Conservation (phyloP, 2,329 filamentous ascomycete species). For the Xylaria sp. region DNA sequence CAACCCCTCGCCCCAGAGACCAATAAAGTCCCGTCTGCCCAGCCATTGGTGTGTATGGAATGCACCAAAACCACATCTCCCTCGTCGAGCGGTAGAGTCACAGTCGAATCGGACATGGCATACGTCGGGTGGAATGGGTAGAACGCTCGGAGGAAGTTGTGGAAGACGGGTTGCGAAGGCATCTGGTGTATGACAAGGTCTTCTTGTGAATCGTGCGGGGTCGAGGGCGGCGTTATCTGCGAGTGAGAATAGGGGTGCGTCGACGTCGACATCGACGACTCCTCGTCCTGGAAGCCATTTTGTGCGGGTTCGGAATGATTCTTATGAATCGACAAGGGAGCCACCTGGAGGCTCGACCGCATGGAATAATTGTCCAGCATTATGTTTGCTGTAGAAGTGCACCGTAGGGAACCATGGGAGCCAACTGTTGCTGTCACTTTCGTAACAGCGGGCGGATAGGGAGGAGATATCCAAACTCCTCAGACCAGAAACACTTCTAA, state of each 20-base stretch:
- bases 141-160: slow-evolving; percentile 93
- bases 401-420: slow-evolving; percentile 43
- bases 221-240: slow-evolving; percentile 78
- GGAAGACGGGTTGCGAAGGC: slow-evolving; percentile 68
- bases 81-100: slow-evolving; percentile 85
- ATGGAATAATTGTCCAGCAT: slow-evolving; percentile 52
- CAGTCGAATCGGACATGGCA: slow-evolving; percentile 77
- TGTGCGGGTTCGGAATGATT: slow-evolving; percentile 35
- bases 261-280: slow-evolving; percentile 29
- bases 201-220: slow-evolving; percentile 70
- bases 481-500: slow-evolving; percentile 1
- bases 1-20: slow-evolving; percentile 86
- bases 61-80: slow-evolving; percentile 94
- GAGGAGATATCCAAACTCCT: slow-evolving; percentile 18
- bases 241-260: slow-evolving; percentile 50
- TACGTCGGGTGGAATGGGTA: slow-evolving; percentile 86
- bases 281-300: slow-evolving; percentile 32
- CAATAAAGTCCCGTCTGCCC: slow-evolving; percentile 93
- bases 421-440: slow-evolving; percentile 26
- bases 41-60: slow-evolving; percentile 96
- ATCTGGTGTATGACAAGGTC: slow-evolving; percentile 49
- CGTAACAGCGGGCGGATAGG: slow-evolving; percentile 23
- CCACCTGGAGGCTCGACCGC: slow-evolving; percentile 63
- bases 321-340: slow-evolving; percentile 59
- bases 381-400: slow-evolving; percentile 44